A percentile compares a stretch with the other conserved stretches of the same genome.
phyloP scores from a whole-genome alignment of 768 basidiomycete genomes.

The Calocera viscosa region DNA sequence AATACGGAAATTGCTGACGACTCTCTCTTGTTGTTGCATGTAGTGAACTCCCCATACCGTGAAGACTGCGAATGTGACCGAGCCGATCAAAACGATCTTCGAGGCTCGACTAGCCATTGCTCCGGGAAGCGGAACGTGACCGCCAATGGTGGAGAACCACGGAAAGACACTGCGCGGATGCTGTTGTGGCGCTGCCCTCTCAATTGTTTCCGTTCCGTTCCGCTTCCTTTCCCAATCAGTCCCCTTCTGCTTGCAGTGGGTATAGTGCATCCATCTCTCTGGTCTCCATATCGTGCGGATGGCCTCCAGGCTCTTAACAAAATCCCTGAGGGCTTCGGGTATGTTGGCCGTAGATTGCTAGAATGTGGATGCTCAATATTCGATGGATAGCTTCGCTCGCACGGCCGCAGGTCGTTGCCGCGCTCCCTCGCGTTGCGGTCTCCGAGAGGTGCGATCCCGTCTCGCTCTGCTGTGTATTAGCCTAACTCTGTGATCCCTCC shows the following conservation, averaged over 20 bases:
- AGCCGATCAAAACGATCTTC: constrained; percentile 57
- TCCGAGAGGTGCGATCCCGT: constrained; percentile 12
- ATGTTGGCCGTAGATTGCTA: background rate
- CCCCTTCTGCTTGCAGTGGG: background rate
- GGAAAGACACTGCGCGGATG: background rate
- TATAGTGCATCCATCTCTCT: background rate
- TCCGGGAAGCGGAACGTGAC: background rate
- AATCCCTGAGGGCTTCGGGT: constrained; percentile 7
- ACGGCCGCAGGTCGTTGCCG: constrained; percentile 14
- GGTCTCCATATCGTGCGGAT: background rate
- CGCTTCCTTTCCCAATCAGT: background rate
- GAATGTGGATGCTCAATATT: background rate
- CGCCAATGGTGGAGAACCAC: background rate
- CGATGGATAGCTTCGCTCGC: constrained; percentile 13
- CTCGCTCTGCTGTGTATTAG: background rate
- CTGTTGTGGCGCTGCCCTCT: background rate
- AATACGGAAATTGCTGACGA: constrained; percentile 35
- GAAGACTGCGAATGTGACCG: constrained; percentile 48
- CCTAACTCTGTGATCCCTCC: background rate
- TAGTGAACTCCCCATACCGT: constrained; percentile 86
- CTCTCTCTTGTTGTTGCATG: constrained; percentile 69
- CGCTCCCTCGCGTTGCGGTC: constrained; percentile 14
- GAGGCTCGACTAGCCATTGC: constrained; percentile 35
- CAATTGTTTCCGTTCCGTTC: background rate
- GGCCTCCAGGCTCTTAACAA: constrained; percentile 9